Base-by-base conservation (phyloP, 108 stramenopile genomes). In the Poteriospumella lacustris region DNA sequence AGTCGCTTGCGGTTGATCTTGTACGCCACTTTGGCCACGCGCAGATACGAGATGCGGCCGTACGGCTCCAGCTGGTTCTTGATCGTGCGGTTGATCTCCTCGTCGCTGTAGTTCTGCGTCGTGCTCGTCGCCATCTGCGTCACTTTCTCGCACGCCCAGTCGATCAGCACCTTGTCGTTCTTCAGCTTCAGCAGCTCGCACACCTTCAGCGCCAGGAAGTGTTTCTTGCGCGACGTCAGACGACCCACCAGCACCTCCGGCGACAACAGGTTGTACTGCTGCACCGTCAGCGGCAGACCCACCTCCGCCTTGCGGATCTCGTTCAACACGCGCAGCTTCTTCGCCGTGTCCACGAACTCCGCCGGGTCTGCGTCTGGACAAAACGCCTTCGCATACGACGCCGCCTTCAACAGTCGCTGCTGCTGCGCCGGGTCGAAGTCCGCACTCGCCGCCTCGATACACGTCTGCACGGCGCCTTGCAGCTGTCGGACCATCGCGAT, bases 351-450 rank as follows among this genome's bases (percentile, higher is more conserved):
- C 1, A 92, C 92, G 77, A 94, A 94, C 31, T 84, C 75, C 1
- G 75, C 42, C 31, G 90, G 88, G 28, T 85, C 84, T 5, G 59
- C 58, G 1, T 89, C 87, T 29, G 91, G 92, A 15, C 88, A 78
- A 80, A 97, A 95, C 62, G 93, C 91, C 86, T 95, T 92, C 1
- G 94, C 96, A 77, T 92, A 94, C 12, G 91, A 91, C 38, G 94
- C 96, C 9, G 96, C 96, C 12, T 91, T 80, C 68, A 97, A 84
- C 73, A 95, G 85, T n/a, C 88, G 79, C 76, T 94, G 91, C 83
- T 97, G 96, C 36, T 86, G 85, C 15, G 76, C 62, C 42, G 90
- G 83, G 75, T 97, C 94, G 76, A 94, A 94, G 81, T 95, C 94
- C 33, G 84, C 89, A 15, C 84, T 81, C 0, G 96, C 94, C 9